Evolutionary conservation across 2,329 filamentous ascomycete species (phyloP), one percentile per base, ranked within the genome.

Genomic region (Aspergillus nomiae): DNA sequence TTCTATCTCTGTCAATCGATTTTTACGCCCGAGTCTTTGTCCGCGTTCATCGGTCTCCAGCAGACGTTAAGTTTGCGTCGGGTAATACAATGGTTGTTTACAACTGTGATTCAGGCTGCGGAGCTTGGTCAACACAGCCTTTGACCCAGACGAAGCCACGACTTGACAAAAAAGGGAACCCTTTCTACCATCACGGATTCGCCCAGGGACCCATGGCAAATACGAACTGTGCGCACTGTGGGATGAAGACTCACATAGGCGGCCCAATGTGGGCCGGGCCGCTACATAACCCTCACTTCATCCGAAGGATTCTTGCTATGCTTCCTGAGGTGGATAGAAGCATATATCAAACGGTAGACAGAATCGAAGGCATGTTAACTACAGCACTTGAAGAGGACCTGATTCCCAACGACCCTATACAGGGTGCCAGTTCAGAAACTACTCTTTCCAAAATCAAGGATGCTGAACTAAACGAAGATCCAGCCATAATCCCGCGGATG

Each of bases 231-330:
- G 85, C 88, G 63, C 92, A 98, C 76, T 99, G 95, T 74, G 91
- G 90, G 10, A 88, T 86, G 73, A 94, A 90, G 74, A 96, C 90
- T 79, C 95, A 98, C 77, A 77, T 98, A 16, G 90, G 89, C 5
- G 95, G 95, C 1, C 95, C 95, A 0, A 98, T 99, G 94, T 99
- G 94, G 81, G 94, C 87, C 38, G 95, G 95, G 0, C 91, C 90
- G 24, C 82, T 99, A 10, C 95, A 99, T 78, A 93, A 93, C 51
- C 85, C 88, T 8, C 86, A 88, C 2, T 99, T 97, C 73, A 88
- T 99, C 65, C 86, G 91, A 72, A 87, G 86, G 61, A 88, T 99
- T 28, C 83, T 99, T 19, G 86, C 88, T 50, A 86, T 90, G 62
- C 83, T 97, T 10, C 88, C 92, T 0, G 79, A 83, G 4, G 86